Evolutionary conservation across 768 basidiomycete species (phyloP).

Genomic region (Neoboletus magnificus): DNA sequence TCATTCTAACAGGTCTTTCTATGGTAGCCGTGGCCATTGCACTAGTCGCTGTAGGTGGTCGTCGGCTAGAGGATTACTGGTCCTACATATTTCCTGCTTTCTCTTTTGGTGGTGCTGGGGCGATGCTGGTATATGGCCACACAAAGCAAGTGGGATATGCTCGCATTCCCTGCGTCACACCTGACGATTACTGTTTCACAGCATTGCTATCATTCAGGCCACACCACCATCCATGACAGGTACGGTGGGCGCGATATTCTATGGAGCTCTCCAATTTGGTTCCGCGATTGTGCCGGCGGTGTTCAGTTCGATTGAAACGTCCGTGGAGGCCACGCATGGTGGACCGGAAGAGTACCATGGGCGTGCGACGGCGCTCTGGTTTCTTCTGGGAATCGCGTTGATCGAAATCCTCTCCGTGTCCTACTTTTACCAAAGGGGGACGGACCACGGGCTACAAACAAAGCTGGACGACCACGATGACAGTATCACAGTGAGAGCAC

Average conservation of each 20-base stretch:
- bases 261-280: slow-evolving; percentile 48
- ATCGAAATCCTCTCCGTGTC: slow-evolving; percentile 31
- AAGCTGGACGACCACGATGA: neutral
- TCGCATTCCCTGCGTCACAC: neutral
- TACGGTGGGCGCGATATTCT: slow-evolving; percentile 55
- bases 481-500: neutral
- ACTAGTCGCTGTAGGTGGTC: slow-evolving; percentile 42
- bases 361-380: slow-evolving; percentile 31
- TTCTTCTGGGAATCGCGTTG: too few species aligned
- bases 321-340: slow-evolving; percentile 36
- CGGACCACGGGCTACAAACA: slow-evolving; percentile 7
- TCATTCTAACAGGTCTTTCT: slow-evolving; percentile 42
- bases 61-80: slow-evolving; percentile 44
- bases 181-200: slow-evolving; percentile 16
- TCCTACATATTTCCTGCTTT: slow-evolving; percentile 48
- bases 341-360: slow-evolving; percentile 36
- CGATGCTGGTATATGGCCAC: slow-evolving; percentile 44
- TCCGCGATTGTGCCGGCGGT: slow-evolving; percentile 49
- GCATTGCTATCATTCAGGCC: slow-evolving; percentile 49
- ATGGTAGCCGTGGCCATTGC: slow-evolving; percentile 38
- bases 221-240: slow-evolving; percentile 49
- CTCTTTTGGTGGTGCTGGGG: slow-evolving; percentile 44
- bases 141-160: slow-evolving; percentile 39
- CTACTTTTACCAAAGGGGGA: slow-evolving; percentile 33
- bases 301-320: slow-evolving; percentile 46